A percentile compares a stretch with the other conserved stretches of the same genome.
phyloP scores from a whole-genome alignment of 305 asterid species.

The Nicotiana rustica region DNA sequence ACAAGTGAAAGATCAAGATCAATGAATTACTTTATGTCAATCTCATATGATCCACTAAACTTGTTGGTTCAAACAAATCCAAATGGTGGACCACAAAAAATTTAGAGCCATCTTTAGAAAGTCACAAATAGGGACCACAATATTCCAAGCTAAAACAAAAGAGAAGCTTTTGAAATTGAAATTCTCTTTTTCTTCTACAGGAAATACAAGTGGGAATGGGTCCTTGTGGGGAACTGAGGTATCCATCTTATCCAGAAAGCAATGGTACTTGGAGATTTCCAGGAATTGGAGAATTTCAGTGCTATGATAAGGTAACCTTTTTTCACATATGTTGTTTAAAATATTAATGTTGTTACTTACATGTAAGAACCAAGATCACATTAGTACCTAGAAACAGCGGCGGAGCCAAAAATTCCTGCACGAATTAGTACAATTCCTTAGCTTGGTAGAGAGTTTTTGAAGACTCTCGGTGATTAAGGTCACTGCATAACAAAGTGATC shows the following conservation, averaged over 20 bases:
- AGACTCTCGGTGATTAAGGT: too few relatives aligned
- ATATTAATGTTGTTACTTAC: background rate
- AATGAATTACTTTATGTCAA: conserved; percentile 20
- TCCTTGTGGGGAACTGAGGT: conserved; percentile 97
- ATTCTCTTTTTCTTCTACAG: conserved; percentile 51
- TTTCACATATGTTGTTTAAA: background rate
- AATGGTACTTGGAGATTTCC: conserved; percentile 96
- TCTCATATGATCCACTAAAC: conserved; percentile 19
- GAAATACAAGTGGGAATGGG: conserved; percentile 98
- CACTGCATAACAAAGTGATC: too few relatives aligned
- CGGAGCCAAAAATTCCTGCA: background rate
- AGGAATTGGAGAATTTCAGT: conserved; percentile 95
- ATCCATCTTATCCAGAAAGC: conserved; percentile 96
- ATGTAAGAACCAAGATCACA: background rate
- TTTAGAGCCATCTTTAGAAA: background rate
- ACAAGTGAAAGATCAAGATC: conserved; percentile 8
- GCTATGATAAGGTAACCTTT: conserved; percentile 85
- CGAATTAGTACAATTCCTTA: too few relatives aligned
- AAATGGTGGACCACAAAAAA: background rate
- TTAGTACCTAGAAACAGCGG: background rate
- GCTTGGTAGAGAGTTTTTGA: too few relatives aligned
- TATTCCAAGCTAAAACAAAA: background rate
- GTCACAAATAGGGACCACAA: background rate
- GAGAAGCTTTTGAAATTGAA: background rate
- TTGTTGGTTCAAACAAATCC: background rate